These are phyloP conservation scores for Tylopilus sp. DNA, from an alignment of 768 basidiomycete species.

Conservation along the genomic window DNA sequence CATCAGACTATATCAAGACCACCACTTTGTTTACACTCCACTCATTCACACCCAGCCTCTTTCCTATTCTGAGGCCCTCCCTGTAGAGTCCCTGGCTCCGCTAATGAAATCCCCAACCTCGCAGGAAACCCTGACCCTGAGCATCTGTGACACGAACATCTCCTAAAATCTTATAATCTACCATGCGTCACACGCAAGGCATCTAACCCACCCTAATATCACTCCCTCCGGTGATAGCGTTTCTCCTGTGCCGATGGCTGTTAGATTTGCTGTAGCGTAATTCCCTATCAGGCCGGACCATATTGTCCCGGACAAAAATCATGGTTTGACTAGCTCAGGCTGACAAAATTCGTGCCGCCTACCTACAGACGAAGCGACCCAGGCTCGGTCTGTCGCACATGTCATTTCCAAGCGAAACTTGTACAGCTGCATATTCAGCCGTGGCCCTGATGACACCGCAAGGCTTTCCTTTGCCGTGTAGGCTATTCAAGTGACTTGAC, in stretches of 20 bases:
- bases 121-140: constrained; percentile 21
- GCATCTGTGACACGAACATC: constrained; percentile 2
- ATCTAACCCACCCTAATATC: constrained; percentile 5
- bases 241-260: neutral
- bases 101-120: constrained; percentile 13
- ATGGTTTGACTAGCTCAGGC: too few species aligned
- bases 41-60: too few species aligned
- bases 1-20: neutral
- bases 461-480: neutral
- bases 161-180: neutral
- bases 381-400: neutral
- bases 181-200: constrained; percentile 12
- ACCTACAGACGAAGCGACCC: too few species aligned
- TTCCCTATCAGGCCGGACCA: neutral
- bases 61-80: neutral
- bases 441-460: too few species aligned
- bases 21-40: neutral
- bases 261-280: neutral
- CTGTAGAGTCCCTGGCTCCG: constrained; percentile 2
- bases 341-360: neutral
- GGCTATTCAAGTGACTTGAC: neutral
- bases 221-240: neutral
- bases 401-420: neutral
- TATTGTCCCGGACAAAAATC: neutral
- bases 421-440: too few species aligned